phyloP scores from a whole-genome alignment of 768 basidiomycete genomes.

The Lanmaoa pseudosensibilis region DNA sequence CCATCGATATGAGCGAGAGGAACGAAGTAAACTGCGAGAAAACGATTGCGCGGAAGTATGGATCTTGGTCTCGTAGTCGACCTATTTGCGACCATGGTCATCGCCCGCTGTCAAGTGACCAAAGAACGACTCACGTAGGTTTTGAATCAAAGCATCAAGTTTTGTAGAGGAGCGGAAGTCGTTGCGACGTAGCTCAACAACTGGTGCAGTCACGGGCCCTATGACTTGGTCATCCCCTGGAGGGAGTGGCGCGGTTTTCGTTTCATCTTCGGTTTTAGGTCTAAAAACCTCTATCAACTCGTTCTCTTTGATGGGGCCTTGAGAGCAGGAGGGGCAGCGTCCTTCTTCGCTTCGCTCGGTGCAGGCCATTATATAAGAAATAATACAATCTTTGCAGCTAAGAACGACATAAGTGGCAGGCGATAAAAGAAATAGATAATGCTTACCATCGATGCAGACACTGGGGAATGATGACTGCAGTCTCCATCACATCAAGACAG shows the following conservation, averaged over 20 bases:
- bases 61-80: constrained; percentile 66
- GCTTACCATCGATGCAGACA: constrained; percentile 76
- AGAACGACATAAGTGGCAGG: not conserved
- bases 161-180: constrained; percentile 92
- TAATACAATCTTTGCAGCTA: constrained; percentile 90
- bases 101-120: not conserved
- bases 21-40: constrained; percentile 92
- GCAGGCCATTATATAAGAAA: constrained; percentile 67
- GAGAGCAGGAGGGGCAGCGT: constrained; percentile 76
- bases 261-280: constrained; percentile 17
- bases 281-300: constrained; percentile 66
- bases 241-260: not conserved
- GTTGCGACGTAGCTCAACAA: constrained; percentile 67
- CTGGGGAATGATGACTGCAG: constrained; percentile 64
- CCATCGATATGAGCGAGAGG: constrained; percentile 74
- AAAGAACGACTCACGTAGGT: constrained; percentile 54
- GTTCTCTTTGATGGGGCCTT: constrained; percentile 63
- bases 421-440: not conserved
- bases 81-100: constrained; percentile 37
- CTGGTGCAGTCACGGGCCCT: constrained; percentile 34
- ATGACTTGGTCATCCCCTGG: constrained; percentile 16
- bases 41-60: constrained; percentile 78
- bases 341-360: constrained; percentile 69
- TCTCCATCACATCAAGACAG: constrained; percentile 77
- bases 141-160: constrained; percentile 74